These are phyloP conservation scores for Diddensiella santjacobensis DNA, from an alignment of 805 yeast species.

Conservation along the genomic window DNA sequence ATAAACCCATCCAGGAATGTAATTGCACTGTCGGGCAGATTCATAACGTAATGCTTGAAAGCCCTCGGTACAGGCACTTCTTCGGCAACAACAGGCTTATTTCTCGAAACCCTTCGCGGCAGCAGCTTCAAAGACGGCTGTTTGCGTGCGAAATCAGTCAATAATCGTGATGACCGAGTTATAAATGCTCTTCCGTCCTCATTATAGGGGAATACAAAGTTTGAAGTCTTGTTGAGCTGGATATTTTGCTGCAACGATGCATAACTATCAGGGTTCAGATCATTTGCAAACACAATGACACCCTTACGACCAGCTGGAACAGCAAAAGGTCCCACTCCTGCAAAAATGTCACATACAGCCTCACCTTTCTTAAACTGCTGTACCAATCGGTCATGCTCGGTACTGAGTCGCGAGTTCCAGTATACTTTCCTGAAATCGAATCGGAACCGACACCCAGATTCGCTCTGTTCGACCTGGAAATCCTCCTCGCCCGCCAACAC, in stretches of 20 bases:
- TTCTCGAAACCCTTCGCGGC: conserved; percentile 32
- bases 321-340: conserved; percentile 98
- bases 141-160: conserved; percentile 44
- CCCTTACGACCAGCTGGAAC: conserved; percentile 89
- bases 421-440: conserved; percentile 93
- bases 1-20: conserved; percentile 72
- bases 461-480: conserved; percentile 78
- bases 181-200: conserved; percentile 85
- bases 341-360: conserved; percentile 91
- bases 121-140: conserved; percentile 28
- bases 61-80: conserved; percentile 44
- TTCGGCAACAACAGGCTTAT: conserved; percentile 37
- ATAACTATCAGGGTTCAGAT: conserved; percentile 83
- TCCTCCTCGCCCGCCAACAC: conserved; percentile 78
- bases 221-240: conserved; percentile 53
- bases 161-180: conserved; percentile 48
- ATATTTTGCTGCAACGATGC: conserved; percentile 67
- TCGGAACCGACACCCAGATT: conserved; percentile 76
- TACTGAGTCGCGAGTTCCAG: conserved; percentile 93
- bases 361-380: conserved; percentile 55
- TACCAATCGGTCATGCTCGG: conserved; percentile 87
- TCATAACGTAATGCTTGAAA: conserved; percentile 83
- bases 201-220: conserved; percentile 60
- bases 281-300: conserved; percentile 83
- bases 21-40: conserved; percentile 89